Evolutionary conservation across 495 filamentous ascomycete species (phyloP), one percentile per base, ranked within the genome.

Genomic region (Tetracladium setigerum): DNA sequence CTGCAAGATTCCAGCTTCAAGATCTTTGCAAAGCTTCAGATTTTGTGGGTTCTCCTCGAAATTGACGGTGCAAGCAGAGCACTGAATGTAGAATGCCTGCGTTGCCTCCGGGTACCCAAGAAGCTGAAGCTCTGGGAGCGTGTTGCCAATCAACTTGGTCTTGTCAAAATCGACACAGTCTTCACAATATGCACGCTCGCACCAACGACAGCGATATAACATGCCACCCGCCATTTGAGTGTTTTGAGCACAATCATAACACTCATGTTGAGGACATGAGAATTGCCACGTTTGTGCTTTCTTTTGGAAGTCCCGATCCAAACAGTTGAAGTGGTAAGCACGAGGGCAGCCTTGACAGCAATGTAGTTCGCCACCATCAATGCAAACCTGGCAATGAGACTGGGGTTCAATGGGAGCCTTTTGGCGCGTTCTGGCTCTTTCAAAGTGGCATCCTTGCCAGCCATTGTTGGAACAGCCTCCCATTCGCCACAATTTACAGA

Each of bases 201-300:
- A 85, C 61, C 64, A 73, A 0, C 74, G 63, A 52, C 81, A 84
- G 7, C 72, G 66, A 56, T 73, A 79, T 2, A 85, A 61, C 54
- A 85, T 67, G 2, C 79, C 76, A 0, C 81, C 80, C 0, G 73
- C 77, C 35, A 80, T 69, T 1, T 58, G 58, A 0, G 78, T 78
- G 49, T 76, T 76, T 46, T 73, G 69, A 1, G 58, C 51, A 44
- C 81, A 85, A 18, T 73, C 66, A 4, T 41, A 55, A 49, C 81
- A 85, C 18, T 70, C 55, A 50, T 85, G 81, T 34, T 83, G 76
- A 3, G 78, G 65, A 48, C 81, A 85, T 35, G 64, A 64, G 43
- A 79, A 75, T 14, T 62, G 56, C 51, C 60, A 64, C n/a, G 54
- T 41, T 30, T 60, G 60, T 30, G 62, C 55, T 14, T 66, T 61